Conservation (phyloP, 1,284 basidiomycete genomes). For the Malassezia restricta region DNA sequence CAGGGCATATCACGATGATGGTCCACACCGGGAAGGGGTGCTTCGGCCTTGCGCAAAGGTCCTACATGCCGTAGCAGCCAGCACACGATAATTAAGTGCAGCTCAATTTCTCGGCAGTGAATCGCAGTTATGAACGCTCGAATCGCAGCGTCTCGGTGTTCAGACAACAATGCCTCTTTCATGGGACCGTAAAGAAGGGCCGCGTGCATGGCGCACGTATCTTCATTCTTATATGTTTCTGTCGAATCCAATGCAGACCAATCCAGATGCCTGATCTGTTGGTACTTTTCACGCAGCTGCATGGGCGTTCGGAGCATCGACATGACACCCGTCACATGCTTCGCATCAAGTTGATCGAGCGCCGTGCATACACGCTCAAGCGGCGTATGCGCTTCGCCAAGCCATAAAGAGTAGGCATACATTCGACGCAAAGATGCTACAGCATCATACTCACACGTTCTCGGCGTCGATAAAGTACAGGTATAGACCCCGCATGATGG, state of each 20-base stretch:
- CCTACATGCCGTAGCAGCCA: conserved; percentile 1
- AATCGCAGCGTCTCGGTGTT: background rate
- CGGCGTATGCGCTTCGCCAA: conserved; percentile 16
- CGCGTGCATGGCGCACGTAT: background rate
- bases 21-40: background rate
- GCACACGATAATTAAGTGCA: conserved; percentile 6
- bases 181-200: background rate
- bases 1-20: background rate
- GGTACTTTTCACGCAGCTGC: conserved; percentile 5
- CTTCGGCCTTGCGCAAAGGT: background rate
- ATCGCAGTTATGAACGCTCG: conserved; percentile 4
- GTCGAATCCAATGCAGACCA: background rate
- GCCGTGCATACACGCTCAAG: background rate
- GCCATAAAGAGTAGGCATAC: conserved; percentile 4
- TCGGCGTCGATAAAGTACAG: too few relatives aligned
- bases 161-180: background rate
- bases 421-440: background rate
- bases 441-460: too few relatives aligned
- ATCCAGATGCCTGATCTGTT: background rate
- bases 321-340: background rate
- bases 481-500: too few relatives aligned
- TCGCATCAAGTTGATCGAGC: background rate
- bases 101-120: conserved; percentile 8
- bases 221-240: background rate
- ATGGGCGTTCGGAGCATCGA: conserved; percentile 1